These are phyloP conservation scores for Cystobasidium slooffiae DNA, from an alignment of 1,284 basidiomycete species.

Conservation along the genomic window DNA sequence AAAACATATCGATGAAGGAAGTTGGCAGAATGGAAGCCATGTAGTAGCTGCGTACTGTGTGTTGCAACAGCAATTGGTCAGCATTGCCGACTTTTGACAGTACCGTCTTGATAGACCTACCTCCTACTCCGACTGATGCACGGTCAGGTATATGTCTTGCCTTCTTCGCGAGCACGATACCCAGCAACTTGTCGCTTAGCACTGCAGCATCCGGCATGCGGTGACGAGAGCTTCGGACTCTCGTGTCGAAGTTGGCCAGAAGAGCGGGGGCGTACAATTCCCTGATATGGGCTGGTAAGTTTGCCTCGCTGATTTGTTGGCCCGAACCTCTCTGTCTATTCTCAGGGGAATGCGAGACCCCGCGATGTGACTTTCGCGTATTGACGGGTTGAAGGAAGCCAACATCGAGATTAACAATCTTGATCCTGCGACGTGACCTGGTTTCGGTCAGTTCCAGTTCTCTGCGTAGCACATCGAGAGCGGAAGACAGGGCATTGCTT, in stretches of 20 bases:
- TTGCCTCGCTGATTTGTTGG: not conserved
- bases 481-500: constrained; percentile 13
- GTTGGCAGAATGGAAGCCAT: constrained; percentile 38
- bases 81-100: not conserved
- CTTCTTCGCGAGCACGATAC: constrained; percentile 11
- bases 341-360: constrained; percentile 22
- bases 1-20: constrained; percentile 29
- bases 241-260: constrained; percentile 7
- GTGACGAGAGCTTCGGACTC: constrained; percentile 5
- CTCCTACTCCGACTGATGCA: constrained; percentile 28
- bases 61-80: not conserved
- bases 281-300: constrained; percentile 23
- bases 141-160: constrained; percentile 22
- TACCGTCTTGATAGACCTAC: constrained; percentile 11
- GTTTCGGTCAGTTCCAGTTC: constrained; percentile 7
- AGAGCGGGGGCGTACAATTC: constrained; percentile 33
- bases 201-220: constrained; percentile 20
- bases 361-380: constrained; percentile 16
- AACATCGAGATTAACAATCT: constrained; percentile 38
- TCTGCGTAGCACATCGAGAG: constrained; percentile 35
- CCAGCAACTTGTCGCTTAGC: constrained; percentile 19
- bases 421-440: constrained; percentile 18
- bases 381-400: constrained; percentile 36
- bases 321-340: not conserved
- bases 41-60: constrained; percentile 35